Conservation (phyloP, 2,329 filamentous ascomycete genomes). For the Nemania serpens region DNA sequence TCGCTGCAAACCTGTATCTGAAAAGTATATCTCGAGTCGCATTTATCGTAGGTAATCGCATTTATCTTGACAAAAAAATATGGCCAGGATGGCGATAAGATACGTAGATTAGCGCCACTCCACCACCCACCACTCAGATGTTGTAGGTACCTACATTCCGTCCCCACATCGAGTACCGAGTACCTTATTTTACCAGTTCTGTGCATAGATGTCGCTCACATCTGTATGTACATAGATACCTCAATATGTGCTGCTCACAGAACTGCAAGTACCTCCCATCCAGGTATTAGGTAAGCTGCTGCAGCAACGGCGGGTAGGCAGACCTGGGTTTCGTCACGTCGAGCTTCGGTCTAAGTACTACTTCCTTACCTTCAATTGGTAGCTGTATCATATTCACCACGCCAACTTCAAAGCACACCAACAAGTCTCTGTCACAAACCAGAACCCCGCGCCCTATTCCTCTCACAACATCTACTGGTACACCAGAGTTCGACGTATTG, state of each 20-base stretch:
- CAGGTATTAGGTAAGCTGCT: slow-evolving; percentile 20
- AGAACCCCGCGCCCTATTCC: background rate
- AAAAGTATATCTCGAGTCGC: too few species aligned
- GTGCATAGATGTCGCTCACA: too few species aligned
- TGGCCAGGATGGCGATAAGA: slow-evolving; percentile 15
- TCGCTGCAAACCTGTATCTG: background rate
- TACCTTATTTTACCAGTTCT: too few species aligned
- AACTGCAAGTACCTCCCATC: too few species aligned
- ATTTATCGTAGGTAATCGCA: too few species aligned
- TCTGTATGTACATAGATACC: background rate
- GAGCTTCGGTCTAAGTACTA: background rate
- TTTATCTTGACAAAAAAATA: too few species aligned
- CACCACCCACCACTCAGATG: too few species aligned
- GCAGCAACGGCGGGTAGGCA: slow-evolving; percentile 21
- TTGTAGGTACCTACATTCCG: too few species aligned
- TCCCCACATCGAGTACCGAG: too few species aligned
- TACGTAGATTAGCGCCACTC: too few species aligned
- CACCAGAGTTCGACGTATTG: too few species aligned
- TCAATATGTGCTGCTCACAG: background rate
- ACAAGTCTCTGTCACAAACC: background rate
- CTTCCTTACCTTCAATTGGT: background rate
- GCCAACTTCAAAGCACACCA: slow-evolving; percentile 5
- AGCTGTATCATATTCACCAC: background rate
- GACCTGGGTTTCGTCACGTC: slow-evolving; percentile 31
- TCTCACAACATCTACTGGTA: too few species aligned